These are phyloP conservation scores for Trametes meyenii DNA, from an alignment of 768 basidiomycete genomes.

Conservation along the genomic window DNA sequence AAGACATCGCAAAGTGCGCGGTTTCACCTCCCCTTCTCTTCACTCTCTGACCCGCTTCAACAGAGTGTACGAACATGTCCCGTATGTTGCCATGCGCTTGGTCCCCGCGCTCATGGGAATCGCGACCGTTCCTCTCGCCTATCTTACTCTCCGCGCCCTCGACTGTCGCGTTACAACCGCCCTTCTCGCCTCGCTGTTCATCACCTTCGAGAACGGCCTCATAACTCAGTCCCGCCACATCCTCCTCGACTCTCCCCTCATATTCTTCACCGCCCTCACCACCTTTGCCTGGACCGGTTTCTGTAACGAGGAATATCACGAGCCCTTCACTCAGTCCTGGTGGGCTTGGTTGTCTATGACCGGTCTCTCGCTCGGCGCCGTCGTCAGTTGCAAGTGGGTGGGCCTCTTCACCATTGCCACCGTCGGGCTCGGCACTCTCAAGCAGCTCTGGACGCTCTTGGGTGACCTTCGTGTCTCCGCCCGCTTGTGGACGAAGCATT, in stretches of 20 bases:
- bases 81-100: constrained; percentile 96
- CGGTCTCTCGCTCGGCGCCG: constrained; percentile 89
- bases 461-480: constrained; percentile 85
- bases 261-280: constrained; percentile 96
- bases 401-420: constrained; percentile 98
- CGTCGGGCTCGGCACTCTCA: constrained; percentile 80
- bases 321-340: constrained; percentile 85
- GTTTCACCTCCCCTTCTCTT: background rate
- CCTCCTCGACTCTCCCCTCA: constrained; percentile 95
- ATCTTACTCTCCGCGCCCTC: constrained; percentile 90
- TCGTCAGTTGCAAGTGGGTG: constrained; percentile 96
- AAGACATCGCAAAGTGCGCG: constrained; percentile 92
- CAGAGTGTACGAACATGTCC: constrained; percentile 84
- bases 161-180: constrained; percentile 93
- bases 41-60: constrained; percentile 3
- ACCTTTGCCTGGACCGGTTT: constrained; percentile 88
- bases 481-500: constrained; percentile 78
- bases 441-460: constrained; percentile 87
- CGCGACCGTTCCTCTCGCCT: constrained; percentile 86
- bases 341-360: constrained; percentile 91
- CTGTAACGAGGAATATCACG: constrained; percentile 84
- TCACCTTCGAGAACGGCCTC: constrained; percentile 96
- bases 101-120: constrained; percentile 91
- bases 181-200: constrained; percentile 84
- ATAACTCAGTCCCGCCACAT: constrained; percentile 96